Base-by-base conservation (phyloP, 2,329 filamentous ascomycete genomes). In the Fusarium chuoi region DNA sequence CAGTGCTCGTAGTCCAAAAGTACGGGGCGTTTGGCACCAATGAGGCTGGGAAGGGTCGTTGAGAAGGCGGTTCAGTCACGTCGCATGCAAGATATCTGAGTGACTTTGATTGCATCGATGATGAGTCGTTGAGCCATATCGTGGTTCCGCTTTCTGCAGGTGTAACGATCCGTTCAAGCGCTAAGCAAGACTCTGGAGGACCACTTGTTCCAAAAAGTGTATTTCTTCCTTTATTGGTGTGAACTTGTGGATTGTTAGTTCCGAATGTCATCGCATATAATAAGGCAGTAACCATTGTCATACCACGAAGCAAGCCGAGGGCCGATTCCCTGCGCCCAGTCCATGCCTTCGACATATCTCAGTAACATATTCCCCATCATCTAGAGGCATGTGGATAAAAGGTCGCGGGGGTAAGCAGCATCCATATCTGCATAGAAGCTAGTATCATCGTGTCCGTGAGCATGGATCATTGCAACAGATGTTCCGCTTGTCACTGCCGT, bases 211-310 rank as follows among this genome's bases (percentile, higher is more conserved):
- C 24, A 7, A 46, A 46, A 10, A 22, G 44, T 7, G 13, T 11
- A 0, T 28, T 28, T 46, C 44, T 7, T 28, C 44, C 44, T 26
- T 5, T 7, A 4, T 46, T 28, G 8, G 44, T 28, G 44, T 28
- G 44, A 46, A 28, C 44, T 46, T 46, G 0, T 8, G 0, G 6
- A 28, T 0, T 1, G 44, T 28, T 5, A 28, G 18, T 15, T 15
- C 13, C 18, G 3, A 7, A 5, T 22, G 8, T 22, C 1, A 11
- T 26, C 8, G 4, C 2, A 14, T 3, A 7, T 2, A 15, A 15
- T 18, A 46, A 7, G 44, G 12, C 5, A 7, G 18, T 5, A 46
- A 3, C 9, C 10, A 15, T 28, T 13, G 2, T 15, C 44, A 28
- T 46, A 46, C 44, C 44, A 46, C 44, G 1, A 46, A 14, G 22